Base-by-base conservation (phyloP, 1,139 yeast species). In the Pneumocystis jirovecii region DNA sequence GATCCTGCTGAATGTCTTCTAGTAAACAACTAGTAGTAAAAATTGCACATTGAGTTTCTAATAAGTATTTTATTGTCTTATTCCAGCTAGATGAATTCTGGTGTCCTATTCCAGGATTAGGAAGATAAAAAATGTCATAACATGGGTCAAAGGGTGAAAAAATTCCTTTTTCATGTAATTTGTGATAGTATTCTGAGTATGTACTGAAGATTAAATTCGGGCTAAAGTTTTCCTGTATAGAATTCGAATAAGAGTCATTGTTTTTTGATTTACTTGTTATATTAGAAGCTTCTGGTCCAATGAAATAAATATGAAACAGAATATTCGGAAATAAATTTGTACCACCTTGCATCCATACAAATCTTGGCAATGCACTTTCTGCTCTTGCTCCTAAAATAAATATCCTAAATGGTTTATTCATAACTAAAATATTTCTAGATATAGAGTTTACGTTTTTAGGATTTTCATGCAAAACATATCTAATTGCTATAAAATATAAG, bases 141-240 rank as follows among this genome's bases (percentile, higher is more conserved):
- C 91, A 93, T 60, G 99, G 98, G 75, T 93, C 98, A 75, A 91
- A 93, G 19, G 98, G 98, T 85, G 90, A 89, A 74, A 93, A 86
- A 76, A 91, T 97, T 71, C 93, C 95, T 67, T 88, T 86, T 71
- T 89, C 89, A 76, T 93, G 96, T 67, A 87, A 80, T 64, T 87
- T 93, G 73, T 90, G 90, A 83, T 93, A 93, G 75, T 86, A 91
- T 72, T 87, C 87, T 1, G 97, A 88, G 75, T 91, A 96, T 76
- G 87, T 87, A 68, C 86, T 83, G 70, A 91, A 80, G 40, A 87
- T 80, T 73, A 93, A 77, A 68, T 87, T 85, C 64, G 84, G 87
- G 75, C 89, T 96, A 65, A 87, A 79, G 73, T 95, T 82, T 72
- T 85, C 84, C 44, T 85, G 83, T 50, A 87, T 79, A 19, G 96